Evolutionary conservation across 2,329 filamentous ascomycete species (phyloP).

Genomic region (Penicillium italicum): DNA sequence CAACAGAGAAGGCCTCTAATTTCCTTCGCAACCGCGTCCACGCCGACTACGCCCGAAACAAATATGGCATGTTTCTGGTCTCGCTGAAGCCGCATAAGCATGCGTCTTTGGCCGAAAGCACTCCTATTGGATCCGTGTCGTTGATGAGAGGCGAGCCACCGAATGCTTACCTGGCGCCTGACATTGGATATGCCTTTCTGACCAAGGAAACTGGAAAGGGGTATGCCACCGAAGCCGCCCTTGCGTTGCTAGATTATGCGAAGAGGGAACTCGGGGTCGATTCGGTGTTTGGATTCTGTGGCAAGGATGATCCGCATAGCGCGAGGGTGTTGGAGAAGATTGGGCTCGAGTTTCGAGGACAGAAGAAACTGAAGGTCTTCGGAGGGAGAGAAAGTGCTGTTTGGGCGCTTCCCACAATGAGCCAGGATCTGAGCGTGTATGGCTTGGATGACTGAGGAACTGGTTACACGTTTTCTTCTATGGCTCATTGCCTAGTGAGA

Average conservation of each 20-base stretch:
- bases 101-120: not conserved
- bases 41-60: not conserved
- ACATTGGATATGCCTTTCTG: not conserved
- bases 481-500: too few relatives aligned
- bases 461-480: not conserved
- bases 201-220: not conserved
- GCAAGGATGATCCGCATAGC: not conserved
- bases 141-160: not conserved
- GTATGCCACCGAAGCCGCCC: slow-evolving; percentile 1
- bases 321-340: not conserved
- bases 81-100: not conserved
- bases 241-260: not conserved
- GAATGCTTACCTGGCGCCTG: not conserved
- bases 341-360: not conserved
- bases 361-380: not conserved
- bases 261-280: not conserved
- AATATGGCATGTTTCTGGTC: not conserved
- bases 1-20: not conserved
- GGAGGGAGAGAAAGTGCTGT: not conserved
- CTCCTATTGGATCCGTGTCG: not conserved
- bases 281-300: not conserved
- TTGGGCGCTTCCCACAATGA: not conserved
- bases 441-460: not conserved
- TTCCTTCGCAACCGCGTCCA: not conserved
- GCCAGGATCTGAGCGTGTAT: not conserved